Base-by-base conservation (phyloP, 345 rosid species). In the Sonneratia alba region DNA sequence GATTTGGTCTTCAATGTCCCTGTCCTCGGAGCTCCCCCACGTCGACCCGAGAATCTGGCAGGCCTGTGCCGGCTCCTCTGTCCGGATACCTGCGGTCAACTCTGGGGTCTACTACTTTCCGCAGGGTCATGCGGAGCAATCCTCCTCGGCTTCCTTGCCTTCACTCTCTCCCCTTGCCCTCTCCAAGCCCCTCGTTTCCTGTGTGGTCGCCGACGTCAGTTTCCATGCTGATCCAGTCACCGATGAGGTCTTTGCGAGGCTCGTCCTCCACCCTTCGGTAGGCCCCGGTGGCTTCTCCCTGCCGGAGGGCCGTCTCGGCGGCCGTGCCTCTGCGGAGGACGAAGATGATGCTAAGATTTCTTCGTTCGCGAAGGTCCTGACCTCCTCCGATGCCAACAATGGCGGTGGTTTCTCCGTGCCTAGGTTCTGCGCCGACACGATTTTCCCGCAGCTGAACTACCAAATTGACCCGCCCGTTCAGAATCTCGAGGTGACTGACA, bases 371-470 rank as follows among this genome's bases (percentile, higher is more conserved):
- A 95, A 95, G 84, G 79, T 85, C 57, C 68, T 95, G 13, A 92
- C 97, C 64, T 89, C 96, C 49, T 90, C 97, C 0, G 99, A 95
- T 72, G 99, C 99, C 18, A 92, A 94, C 74, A 92, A 90, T 40
- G 97, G 97, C 14, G 99, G 99, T 7, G 97, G 99, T 0, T 94
- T 94, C 81, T 94, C 97, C 15, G 99, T 95, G 53, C 99, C 96
- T 37, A 83, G 97, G 63, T 92, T 83, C 73, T 95, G 99, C 38
- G 99, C 97, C 0, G 99, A 92, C 71, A 85, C 90, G 0, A 85
- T 95, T 8, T 92, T 92, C 74, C 97, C 99, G 67, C 84, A 83
- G 3, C 84, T 95, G n/a, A 75, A 95, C 81, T 90, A 78, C 76
- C 75, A 83, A n/a, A 86, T 82, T 0, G 97, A 95, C 38, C 97